Evolutionary conservation across 2,329 filamentous ascomycete species (phyloP).

Genomic region (Peltaster fructicola): DNA sequence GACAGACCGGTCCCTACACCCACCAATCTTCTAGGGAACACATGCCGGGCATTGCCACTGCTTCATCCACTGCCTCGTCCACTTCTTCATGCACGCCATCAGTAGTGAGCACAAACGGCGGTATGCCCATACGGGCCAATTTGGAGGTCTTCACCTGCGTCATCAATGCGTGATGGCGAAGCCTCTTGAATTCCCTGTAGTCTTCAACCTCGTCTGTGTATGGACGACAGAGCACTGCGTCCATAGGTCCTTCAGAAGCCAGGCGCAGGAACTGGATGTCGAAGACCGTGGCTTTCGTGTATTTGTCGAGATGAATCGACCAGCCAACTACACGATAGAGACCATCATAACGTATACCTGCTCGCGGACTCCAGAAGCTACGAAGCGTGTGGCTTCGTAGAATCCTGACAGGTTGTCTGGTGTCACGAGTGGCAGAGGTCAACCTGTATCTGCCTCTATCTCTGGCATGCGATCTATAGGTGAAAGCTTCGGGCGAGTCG

Average conservation of each 20-base stretch:
- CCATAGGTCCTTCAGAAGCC: conserved; percentile 15
- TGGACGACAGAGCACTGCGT: conserved; percentile 22
- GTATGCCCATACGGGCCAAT: too few relatives aligned
- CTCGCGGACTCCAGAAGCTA: conserved; percentile 28
- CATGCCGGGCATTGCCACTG: too few relatives aligned
- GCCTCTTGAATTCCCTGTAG: conserved; percentile 29
- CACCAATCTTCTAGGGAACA: too few relatives aligned
- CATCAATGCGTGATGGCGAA: too few relatives aligned
- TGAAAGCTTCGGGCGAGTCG: conserved; percentile 19
- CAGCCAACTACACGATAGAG: conserved; percentile 25
- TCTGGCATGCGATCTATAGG: conserved; percentile 22
- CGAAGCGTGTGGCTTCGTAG: conserved; percentile 27
- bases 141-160: too few relatives aligned
- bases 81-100: too few relatives aligned
- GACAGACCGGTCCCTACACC: too few relatives aligned
- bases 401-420: conserved; percentile 25
- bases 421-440: conserved; percentile 23
- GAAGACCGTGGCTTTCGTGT: conserved; percentile 17
- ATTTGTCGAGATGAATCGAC: conserved; percentile 18
- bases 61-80: too few relatives aligned
- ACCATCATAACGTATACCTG: conserved; percentile 31
- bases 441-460: conserved; percentile 28
- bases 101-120: too few relatives aligned
- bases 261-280: conserved; percentile 23
- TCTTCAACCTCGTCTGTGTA: conserved; percentile 29